Percentiles rank a stretch among this genome's conserved stretches.
These are phyloP conservation scores for Vachellia collinsii DNA, from an alignment of 306 rosid species.

Conservation along the genomic window DNA sequence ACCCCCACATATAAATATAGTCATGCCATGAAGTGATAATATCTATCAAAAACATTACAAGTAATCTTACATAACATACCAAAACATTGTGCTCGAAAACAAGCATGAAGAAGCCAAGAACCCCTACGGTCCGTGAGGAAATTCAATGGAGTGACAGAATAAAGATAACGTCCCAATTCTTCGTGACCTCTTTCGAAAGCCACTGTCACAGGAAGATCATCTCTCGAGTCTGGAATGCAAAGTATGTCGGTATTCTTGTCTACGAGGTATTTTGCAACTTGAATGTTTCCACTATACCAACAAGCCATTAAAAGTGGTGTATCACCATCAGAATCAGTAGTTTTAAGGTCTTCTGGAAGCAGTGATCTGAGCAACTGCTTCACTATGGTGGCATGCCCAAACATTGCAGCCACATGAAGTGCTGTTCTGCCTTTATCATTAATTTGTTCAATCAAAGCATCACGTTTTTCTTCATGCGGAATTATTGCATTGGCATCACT, in stretches of 20 bases:
- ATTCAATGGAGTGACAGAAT: background rate
- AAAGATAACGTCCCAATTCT: conserved; percentile 6
- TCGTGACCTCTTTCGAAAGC: background rate
- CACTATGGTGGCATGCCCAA: background rate
- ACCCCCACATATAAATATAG: background rate
- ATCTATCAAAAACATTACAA: background rate
- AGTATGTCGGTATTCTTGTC: background rate
- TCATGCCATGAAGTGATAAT: background rate
- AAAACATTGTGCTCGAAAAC: background rate
- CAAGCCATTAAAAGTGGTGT: background rate
- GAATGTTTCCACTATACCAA: background rate
- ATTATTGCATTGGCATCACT: background rate
- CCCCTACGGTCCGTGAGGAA: background rate
- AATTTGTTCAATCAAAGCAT: background rate
- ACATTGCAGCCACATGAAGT: background rate
- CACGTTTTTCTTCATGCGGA: background rate
- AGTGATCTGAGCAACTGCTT: background rate
- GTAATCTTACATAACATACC: background rate
- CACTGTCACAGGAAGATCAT: background rate
- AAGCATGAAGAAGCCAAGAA: accelerated
- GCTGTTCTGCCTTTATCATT: background rate
- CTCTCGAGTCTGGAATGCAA: background rate
- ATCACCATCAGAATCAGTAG: background rate
- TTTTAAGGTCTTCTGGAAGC: background rate
- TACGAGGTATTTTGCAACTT: background rate